These are phyloP conservation scores for Penicillium psychrofluorescens DNA, from an alignment of 495 filamentous ascomycete species.

Conservation along the genomic window DNA sequence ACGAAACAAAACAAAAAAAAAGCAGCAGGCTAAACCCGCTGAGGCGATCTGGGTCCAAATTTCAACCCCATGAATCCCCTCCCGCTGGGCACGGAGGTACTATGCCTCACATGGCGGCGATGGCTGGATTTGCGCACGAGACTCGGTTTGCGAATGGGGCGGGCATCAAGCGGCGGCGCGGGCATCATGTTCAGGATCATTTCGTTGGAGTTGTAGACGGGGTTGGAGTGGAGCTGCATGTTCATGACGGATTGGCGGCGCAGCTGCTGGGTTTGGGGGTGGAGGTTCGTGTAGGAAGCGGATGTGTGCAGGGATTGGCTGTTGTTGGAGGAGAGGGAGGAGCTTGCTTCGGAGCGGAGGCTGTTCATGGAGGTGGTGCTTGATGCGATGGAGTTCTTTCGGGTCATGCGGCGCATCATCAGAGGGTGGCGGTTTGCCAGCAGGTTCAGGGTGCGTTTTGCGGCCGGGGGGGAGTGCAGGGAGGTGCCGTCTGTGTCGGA, in stretches of 20 bases:
- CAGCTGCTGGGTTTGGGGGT: too few species aligned
- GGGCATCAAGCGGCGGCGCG: not conserved
- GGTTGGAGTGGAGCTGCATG: too few species aligned
- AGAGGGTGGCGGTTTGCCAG: constrained; percentile 15
- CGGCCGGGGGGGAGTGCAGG: constrained; percentile 9
- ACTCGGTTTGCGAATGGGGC: not conserved
- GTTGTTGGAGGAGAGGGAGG: constrained; percentile 37
- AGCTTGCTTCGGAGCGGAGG: constrained; percentile 35
- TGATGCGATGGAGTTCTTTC: constrained; percentile 49
- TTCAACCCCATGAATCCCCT: constrained; percentile 33
- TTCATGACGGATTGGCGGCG: too few species aligned
- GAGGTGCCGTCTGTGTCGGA: constrained; percentile 13
- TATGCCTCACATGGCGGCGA: constrained; percentile 12
- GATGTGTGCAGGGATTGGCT: constrained; percentile 14
- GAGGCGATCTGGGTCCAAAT: constrained; percentile 20
- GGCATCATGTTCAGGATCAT: not conserved
- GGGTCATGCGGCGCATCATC: constrained; percentile 20
- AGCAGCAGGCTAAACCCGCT: constrained; percentile 15
- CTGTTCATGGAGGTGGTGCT: constrained; percentile 67
- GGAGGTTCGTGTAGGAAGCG: too few species aligned
- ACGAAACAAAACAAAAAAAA: constrained; percentile 1
- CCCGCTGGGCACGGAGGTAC: constrained; percentile 11
- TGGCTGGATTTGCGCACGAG: constrained; percentile 12
- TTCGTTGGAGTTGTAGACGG: not conserved
- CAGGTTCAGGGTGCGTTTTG: constrained; percentile 22